Evolutionary conservation across 2,329 filamentous ascomycete genomes (phyloP).

Genomic region (Pyrenophora seminiperda): DNA sequence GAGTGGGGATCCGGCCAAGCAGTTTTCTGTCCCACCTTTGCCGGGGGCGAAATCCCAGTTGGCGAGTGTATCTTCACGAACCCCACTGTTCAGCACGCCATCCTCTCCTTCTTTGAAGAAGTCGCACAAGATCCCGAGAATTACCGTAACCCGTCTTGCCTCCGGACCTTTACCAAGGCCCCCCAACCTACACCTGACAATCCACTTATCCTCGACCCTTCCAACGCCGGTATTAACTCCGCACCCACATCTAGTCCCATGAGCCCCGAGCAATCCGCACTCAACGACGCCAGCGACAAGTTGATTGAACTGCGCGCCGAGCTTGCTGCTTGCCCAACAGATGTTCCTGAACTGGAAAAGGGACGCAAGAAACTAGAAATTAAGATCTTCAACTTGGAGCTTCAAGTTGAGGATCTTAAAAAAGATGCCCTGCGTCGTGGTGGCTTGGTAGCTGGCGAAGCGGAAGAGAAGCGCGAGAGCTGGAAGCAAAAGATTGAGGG

Average conservation of each 20-base stretch:
- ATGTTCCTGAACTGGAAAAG: constrained; percentile 16
- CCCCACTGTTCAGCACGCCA: constrained; percentile 57
- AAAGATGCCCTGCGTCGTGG: constrained; percentile 23
- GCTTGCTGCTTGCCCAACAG: constrained; percentile 24
- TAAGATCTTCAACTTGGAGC: constrained; percentile 26
- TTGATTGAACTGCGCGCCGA: constrained; percentile 25
- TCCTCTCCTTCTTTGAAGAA: constrained; percentile 67
- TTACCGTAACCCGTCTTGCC: constrained; percentile 37
- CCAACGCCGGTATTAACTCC: not conserved
- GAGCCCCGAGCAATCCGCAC: constrained; percentile 26
- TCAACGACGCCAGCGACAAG: constrained; percentile 18
- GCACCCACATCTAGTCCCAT: constrained; percentile 15
- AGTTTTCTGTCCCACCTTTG: constrained; percentile 59
- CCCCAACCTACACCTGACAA: constrained; percentile 25
- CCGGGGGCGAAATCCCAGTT: constrained; percentile 65
- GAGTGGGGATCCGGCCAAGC: constrained; percentile 19
- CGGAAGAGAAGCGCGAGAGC: constrained; percentile 19
- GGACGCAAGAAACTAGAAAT: constrained; percentile 28
- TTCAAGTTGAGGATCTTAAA: constrained; percentile 22
- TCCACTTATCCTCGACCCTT: constrained; percentile 19
- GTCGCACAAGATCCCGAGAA: constrained; percentile 55
- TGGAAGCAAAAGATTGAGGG: constrained; percentile 30
- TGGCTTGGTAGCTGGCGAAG: constrained; percentile 21
- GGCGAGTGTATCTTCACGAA: constrained; percentile 64
- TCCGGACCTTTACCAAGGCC: constrained; percentile 16